Evolutionary conservation across 2,329 filamentous ascomycete species (phyloP).

Genomic region (Paraphaeosphaeria sporulosa): DNA sequence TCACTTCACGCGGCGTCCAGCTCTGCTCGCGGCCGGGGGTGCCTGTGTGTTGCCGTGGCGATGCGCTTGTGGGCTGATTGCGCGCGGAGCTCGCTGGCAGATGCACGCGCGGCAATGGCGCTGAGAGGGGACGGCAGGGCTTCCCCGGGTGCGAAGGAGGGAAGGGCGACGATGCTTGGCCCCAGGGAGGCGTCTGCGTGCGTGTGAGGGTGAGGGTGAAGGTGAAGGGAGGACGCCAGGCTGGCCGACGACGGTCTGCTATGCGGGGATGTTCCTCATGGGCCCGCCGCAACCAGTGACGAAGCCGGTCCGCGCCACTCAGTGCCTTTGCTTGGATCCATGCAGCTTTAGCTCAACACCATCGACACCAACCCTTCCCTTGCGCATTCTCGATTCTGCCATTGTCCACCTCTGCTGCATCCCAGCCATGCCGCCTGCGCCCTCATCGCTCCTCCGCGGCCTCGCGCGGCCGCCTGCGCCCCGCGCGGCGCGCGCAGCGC

Average conservation of each 20-base stretch:
- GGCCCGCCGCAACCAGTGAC: constrained; percentile 28
- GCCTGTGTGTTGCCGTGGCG: constrained; percentile 12
- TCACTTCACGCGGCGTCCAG: constrained; percentile 3
- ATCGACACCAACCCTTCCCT: background rate
- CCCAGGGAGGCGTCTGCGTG: background rate
- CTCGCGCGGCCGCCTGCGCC: constrained; percentile 28
- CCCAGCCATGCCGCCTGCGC: constrained; percentile 31
- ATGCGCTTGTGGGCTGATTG: background rate
- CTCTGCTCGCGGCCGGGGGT: constrained; percentile 10
- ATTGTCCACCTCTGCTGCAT: background rate
- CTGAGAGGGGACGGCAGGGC: background rate
- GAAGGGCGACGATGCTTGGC: background rate
- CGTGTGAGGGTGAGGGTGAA: constrained; percentile 6
- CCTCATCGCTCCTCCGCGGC: constrained; percentile 33
- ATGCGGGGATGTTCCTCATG: constrained; percentile 13
- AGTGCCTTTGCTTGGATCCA: background rate
- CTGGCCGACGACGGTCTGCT: background rate
- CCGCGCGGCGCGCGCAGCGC: constrained; percentile 21
- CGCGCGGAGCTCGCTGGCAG: constrained; percentile 10
- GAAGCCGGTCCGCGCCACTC: constrained; percentile 18
- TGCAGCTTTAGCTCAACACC: background rate
- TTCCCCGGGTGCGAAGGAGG: constrained; percentile 9
- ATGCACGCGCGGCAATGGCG: constrained; percentile 1
- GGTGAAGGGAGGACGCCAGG: constrained; percentile 6
- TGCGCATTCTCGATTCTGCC: background rate